Percentiles rank a stretch among this genome's conserved stretches.
Conservation (phyloP, 2,329 filamentous ascomycete species). For the Fusarium mexicanum region DNA sequence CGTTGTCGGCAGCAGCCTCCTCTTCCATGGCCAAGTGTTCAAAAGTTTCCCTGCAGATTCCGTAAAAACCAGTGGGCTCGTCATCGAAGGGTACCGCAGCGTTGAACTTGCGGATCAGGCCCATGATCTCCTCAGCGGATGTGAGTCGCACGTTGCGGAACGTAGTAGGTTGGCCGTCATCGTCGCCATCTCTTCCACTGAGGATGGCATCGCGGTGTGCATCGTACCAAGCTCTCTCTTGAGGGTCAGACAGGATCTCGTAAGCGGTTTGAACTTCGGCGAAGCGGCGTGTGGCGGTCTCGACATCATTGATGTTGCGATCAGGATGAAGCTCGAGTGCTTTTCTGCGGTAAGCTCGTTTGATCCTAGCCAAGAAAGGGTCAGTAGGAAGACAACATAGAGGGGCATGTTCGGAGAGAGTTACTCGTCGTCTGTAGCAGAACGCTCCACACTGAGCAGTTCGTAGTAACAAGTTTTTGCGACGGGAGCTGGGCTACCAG, state of each 20-base stretch:
- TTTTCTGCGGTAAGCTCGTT: conserved; percentile 90
- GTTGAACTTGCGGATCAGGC: conserved; percentile 83
- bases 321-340: conserved; percentile 95
- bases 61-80: conserved; percentile 84
- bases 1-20: conserved; percentile 75
- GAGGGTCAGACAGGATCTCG: conserved; percentile 93
- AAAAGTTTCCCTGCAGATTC: conserved; percentile 80
- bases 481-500: conserved; percentile 46
- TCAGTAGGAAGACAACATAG: neutral
- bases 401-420: conserved; percentile 37
- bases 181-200: conserved; percentile 65
- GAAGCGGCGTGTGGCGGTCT: conserved; percentile 84
- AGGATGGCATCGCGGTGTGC: conserved; percentile 89
- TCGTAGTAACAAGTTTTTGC: conserved; percentile 88
- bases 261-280: conserved; percentile 94
- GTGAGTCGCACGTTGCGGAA: conserved; percentile 78
- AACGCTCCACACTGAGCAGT: conserved; percentile 76
- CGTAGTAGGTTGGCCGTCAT: conserved; percentile 64
- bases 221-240: conserved; percentile 98
- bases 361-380: conserved; percentile 69
- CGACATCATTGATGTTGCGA: conserved; percentile 87
- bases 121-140: conserved; percentile 80
- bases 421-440: conserved; percentile 84
- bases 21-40: conserved; percentile 84
- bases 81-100: conserved; percentile 82